phyloP scores from a whole-genome alignment of 176 grass and related monocot genomes.

The Pontederia paniculata region DNA sequence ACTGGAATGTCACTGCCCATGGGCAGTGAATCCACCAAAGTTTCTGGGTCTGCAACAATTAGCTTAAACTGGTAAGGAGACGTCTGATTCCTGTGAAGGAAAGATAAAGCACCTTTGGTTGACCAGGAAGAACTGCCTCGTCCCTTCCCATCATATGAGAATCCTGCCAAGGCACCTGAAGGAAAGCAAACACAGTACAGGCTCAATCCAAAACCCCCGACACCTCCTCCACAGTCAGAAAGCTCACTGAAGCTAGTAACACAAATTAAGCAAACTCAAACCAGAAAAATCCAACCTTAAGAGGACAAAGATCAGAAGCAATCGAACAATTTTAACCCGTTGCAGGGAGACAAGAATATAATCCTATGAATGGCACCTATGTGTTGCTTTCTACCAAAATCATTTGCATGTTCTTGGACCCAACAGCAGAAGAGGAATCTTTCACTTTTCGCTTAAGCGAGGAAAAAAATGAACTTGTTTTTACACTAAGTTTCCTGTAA shows the following conservation, averaged over 20 bases:
- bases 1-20: not conserved
- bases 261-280: too few relatives aligned
- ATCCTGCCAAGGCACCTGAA: slow-evolving; percentile 41
- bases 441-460: not conserved
- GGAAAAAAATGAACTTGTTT: too few relatives aligned
- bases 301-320: not conserved
- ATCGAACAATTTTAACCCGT: not conserved
- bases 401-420: not conserved
- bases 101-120: not conserved
- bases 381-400: not conserved
- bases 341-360: not conserved
- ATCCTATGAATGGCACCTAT: not conserved
- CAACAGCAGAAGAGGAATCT: not conserved
- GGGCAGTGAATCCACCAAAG: not conserved
- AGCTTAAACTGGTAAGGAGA: slow-evolving; percentile 7
- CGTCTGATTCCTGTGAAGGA: too few relatives aligned
- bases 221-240: not conserved
- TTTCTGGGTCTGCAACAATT: slow-evolving; percentile 3
- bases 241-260: not conserved
- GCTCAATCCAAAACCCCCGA: not conserved
- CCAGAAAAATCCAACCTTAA: too few relatives aligned
- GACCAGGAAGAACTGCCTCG: slow-evolving; percentile 1
- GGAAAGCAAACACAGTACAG: not conserved
- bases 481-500: not conserved
- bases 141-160: slow-evolving; percentile 27